Evolutionary conservation across 2,329 filamentous ascomycete genomes (phyloP), one percentile per base, ranked within the genome.

Genomic region (Curvularia sp.): DNA sequence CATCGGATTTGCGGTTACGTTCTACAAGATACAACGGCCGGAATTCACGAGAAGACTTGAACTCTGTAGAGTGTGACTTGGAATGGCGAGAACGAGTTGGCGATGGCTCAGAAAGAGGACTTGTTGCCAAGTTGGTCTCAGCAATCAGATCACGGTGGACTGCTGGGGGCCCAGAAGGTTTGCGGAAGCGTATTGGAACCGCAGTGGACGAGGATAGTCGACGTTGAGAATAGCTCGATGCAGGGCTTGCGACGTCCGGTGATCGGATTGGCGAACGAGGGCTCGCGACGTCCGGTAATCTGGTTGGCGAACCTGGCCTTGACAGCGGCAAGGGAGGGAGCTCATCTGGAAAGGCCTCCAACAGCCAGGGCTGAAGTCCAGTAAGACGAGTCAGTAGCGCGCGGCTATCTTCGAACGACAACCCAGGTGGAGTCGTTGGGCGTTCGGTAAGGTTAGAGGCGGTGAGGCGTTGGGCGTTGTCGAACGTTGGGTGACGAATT

Each of bases 1-100:
- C 73, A 21, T 67, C 60, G 19, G 70, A 64, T 53, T 77, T 76
- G 21, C 74, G 65, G 43, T 76, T 85, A 28, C 82, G 87, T 74
- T 96, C 91, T 6, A 96, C 86, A 21, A 97, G 87, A 76, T 91
- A 94, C 8, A 97, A 80, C 0, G 93, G 93, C 65, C 90, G 88
- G 69, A 93, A 89, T 71, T 95, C 92, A 18, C 83, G 83, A 63
- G 78, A 85, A 43, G 77, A 77, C 59, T 78, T 81, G 70, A 85
- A 85, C 60, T 86, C 83, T 4, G 79, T 78, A 1, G 83, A 86
- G 51, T 77, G 78, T 0, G 80, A 77, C 34, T 83, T 80, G 45
- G 76, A 74, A 60, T 82, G 80, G 30, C 81, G 78, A 15, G 73
- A 67, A 19, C 75, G 69, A 7, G 74, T 76, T 25, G 82, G 82